phyloP scores from a whole-genome alignment of 1,139 yeast genomes.

The Candida glucosophila region DNA sequence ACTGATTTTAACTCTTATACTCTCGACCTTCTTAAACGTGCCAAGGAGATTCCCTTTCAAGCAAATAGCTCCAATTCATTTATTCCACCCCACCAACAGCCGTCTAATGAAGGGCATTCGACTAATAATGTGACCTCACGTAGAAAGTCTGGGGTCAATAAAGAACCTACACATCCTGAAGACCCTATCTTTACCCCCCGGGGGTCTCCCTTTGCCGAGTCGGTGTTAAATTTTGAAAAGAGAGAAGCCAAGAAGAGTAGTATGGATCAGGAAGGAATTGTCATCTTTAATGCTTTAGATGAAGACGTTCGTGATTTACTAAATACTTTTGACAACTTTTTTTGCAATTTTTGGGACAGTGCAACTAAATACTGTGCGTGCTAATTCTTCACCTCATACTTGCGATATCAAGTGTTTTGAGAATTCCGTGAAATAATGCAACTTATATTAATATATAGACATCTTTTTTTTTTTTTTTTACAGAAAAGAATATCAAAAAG shows the following conservation, averaged over 20 bases:
- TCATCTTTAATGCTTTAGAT: conserved; percentile 11
- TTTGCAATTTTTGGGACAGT: conserved; percentile 8
- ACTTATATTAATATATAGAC: too few relatives aligned
- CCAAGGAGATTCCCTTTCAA: conserved; percentile 5
- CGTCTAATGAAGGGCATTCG: conserved; percentile 1
- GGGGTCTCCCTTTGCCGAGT: conserved; percentile 17
- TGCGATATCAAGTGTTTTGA: too few relatives aligned
- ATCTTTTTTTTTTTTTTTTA: too few relatives aligned
- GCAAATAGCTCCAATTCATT: conserved; percentile 15
- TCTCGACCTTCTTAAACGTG: neutral
- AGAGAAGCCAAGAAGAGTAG: conserved; percentile 4
- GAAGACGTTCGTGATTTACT: conserved; percentile 11
- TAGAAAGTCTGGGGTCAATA: neutral
- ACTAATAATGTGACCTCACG: conserved; percentile 2
- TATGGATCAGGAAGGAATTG: conserved; percentile 5
- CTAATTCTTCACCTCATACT: too few relatives aligned
- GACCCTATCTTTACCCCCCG: conserved; percentile 15
- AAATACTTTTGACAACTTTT: conserved; percentile 12
- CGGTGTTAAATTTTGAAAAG: conserved; percentile 12
- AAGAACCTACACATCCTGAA: conserved; percentile 5
- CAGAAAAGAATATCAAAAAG: too few relatives aligned
- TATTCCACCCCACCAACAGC: conserved; percentile 4
- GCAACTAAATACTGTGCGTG: neutral
- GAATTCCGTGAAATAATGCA: too few relatives aligned
- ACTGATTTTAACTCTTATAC: neutral